phyloP scores from a whole-genome alignment of 345 rosid genomes.

The Excoecaria cochinchinensis region DNA sequence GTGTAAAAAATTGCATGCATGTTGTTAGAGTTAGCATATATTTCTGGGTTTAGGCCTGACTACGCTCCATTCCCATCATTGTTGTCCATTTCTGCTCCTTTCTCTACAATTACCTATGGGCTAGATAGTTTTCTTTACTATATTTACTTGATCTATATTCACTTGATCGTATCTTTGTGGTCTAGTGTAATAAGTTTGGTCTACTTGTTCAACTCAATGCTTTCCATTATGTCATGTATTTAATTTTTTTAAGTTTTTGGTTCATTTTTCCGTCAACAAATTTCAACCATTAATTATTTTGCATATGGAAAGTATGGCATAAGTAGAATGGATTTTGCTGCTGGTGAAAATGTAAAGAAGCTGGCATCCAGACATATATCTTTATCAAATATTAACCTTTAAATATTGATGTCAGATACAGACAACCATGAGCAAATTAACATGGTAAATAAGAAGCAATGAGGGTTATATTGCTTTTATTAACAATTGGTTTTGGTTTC shows the following conservation, averaged over 20 bases:
- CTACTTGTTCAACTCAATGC: not conserved
- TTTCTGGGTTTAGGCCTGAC: not conserved
- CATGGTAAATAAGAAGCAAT: not conserved
- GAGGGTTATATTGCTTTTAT: conserved; percentile 10
- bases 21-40: not conserved
- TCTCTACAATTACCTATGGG: not conserved
- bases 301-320: not conserved
- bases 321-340: not conserved
- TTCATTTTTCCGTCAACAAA: not conserved
- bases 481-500: conserved; percentile 11
- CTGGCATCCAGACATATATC: not conserved
- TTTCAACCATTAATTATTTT: not conserved
- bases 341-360: not conserved
- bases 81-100: not conserved
- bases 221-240: not conserved
- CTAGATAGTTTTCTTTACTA: not conserved
- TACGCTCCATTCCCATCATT: not conserved
- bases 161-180: not conserved
- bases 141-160: not conserved
- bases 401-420: not conserved
- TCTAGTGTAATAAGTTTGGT: not conserved
- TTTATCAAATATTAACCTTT: not conserved
- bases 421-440: not conserved
- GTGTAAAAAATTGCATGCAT: not conserved
- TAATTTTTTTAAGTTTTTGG: not conserved